Evolutionary conservation across 352 stramenopile genomes (phyloP).

Genomic region (Phytophthora pistaciae): DNA sequence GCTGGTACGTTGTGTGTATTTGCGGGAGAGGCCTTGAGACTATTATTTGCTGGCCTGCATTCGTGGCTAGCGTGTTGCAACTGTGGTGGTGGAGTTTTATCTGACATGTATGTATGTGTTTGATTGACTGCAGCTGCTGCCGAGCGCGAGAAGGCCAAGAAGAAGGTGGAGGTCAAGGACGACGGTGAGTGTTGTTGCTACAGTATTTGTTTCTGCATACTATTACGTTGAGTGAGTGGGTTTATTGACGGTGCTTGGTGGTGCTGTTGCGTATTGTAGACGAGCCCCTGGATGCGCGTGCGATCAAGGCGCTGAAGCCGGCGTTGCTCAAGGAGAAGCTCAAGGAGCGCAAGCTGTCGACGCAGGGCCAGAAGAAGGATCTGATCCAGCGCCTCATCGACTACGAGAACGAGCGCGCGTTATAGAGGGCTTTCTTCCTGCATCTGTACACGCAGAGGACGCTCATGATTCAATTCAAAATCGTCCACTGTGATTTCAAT

Average conservation of each 20-base stretch:
- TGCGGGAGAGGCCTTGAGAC: conserved; percentile 1
- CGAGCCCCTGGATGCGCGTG: conserved; percentile 80
- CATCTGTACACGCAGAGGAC: conserved; percentile 10
- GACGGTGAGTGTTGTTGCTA: conserved; percentile 48
- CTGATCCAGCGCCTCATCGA: conserved; percentile 90
- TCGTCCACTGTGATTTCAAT: conserved; percentile 13
- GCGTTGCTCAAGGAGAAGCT: conserved; percentile 91
- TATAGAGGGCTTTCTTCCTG: conserved; percentile 55
- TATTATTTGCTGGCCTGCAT: background rate
- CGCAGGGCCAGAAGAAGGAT: conserved; percentile 91
- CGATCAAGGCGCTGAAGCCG: conserved; percentile 90
- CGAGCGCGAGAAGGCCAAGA: conserved; percentile 71
- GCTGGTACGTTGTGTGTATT: conserved; percentile 45
- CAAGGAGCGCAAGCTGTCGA: conserved; percentile 86
- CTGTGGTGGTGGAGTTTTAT: background rate
- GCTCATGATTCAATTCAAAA: conserved; percentile 17
- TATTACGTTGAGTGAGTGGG: background rate
- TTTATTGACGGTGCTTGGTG: background rate
- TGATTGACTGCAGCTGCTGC: conserved; percentile 47
- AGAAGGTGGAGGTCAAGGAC: conserved; percentile 69
- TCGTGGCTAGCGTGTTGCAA: background rate
- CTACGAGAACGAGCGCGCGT: conserved; percentile 86
- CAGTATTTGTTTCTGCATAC: background rate
- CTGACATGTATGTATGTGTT: conserved; percentile 6
- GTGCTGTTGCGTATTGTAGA: conserved; percentile 41